Conservation (phyloP, 768 basidiomycete species). For the Trametes villosa region DNA sequence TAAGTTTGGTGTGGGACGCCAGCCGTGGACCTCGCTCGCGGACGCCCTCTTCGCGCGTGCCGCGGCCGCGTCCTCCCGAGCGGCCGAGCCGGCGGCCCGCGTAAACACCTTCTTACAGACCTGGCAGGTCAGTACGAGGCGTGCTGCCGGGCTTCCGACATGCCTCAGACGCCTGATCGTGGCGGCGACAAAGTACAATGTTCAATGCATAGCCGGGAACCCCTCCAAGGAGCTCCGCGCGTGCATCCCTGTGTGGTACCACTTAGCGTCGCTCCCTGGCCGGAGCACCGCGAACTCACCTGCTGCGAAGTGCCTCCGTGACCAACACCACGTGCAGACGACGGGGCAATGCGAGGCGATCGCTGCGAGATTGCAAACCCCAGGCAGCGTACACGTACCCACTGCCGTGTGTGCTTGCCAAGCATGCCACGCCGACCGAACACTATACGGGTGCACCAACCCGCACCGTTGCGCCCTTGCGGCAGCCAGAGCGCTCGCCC, state of each 20-base stretch:
- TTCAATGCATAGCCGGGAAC: not conserved
- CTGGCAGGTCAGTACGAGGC: not conserved
- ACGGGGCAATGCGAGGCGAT: not conserved
- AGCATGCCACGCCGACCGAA: not conserved
- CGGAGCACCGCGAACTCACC: not conserved
- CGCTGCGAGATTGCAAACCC: not conserved
- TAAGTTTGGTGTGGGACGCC: not conserved
- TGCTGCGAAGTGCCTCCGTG: not conserved
- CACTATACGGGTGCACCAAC: not conserved
- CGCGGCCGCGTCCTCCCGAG: not conserved
- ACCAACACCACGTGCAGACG: not conserved
- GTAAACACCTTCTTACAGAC: slow-evolving; percentile 3
- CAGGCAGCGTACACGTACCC: not conserved
- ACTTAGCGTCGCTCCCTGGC: not conserved
- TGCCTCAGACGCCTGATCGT: not conserved
- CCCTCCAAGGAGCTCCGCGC: not conserved
- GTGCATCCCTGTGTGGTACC: not conserved
- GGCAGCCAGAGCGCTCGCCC: not conserved
- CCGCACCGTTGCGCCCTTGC: not conserved
- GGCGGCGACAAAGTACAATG: not conserved
- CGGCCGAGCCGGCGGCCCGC: not conserved
- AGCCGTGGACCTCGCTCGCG: slow-evolving; percentile 19
- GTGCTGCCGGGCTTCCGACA: not conserved
- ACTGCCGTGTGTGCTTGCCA: not conserved
- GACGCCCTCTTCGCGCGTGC: slow-evolving; percentile 9